A percentile compares a stretch with the other conserved stretches of the same genome.
These are phyloP conservation scores for Sarcodon aspratus DNA, from an alignment of 768 basidiomycete species.

Conservation along the genomic window DNA sequence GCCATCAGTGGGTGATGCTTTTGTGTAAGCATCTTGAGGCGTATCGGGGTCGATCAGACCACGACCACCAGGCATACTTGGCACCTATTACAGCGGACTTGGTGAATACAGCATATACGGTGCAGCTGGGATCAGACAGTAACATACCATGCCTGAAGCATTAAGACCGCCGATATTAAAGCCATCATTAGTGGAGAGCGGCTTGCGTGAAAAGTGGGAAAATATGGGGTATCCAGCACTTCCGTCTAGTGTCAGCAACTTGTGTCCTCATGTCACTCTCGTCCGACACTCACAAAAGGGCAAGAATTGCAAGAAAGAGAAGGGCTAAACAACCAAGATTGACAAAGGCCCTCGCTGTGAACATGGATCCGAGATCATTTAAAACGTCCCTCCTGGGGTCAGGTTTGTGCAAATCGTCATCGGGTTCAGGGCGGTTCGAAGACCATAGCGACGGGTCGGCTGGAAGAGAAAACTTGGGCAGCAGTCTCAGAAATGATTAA, in stretches of 20 bases:
- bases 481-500: background rate
- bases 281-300: conserved; percentile 44
- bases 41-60: conserved; percentile 48
- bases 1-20: background rate
- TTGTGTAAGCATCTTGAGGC: conserved; percentile 8
- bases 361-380: conserved; percentile 30
- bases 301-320: conserved; percentile 33
- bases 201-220: conserved; percentile 20
- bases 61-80: conserved; percentile 27
- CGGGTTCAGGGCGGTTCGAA: conserved; percentile 43
- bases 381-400: conserved; percentile 21
- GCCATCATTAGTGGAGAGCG: conserved; percentile 24
- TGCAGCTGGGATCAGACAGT: background rate
- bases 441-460: conserved; percentile 61
- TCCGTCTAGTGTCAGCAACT: background rate
- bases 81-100: conserved; percentile 6
- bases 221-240: conserved; percentile 35
- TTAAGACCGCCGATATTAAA: conserved; percentile 36
- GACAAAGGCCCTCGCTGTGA: conserved; percentile 49
- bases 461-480: conserved; percentile 44
- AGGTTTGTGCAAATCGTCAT: conserved; percentile 69
- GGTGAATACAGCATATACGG: background rate
- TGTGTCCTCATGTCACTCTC: too few relatives aligned
- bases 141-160: conserved; percentile 29
- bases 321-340: conserved; percentile 64